Evolutionary conservation across 352 stramenopile genomes (phyloP).

Genomic region (Globisporangium nunn): DNA sequence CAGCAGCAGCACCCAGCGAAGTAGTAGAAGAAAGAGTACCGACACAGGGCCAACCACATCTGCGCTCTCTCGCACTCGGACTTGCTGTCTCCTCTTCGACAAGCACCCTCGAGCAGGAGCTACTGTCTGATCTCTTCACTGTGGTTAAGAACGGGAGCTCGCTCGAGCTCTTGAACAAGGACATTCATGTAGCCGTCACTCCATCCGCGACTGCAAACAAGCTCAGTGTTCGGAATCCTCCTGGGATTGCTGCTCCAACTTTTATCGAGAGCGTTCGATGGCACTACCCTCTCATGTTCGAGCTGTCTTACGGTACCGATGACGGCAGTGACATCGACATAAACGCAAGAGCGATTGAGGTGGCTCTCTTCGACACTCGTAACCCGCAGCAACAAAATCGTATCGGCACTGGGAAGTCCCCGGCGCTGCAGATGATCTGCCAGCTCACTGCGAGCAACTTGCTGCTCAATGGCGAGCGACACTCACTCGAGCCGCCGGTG

Average conservation of each 20-base stretch:
- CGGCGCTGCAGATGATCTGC: slow-evolving; percentile 5
- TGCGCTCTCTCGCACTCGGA: slow-evolving; percentile 1
- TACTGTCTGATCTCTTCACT: slow-evolving; percentile 4
- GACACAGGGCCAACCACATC: not conserved
- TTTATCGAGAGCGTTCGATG: slow-evolving; percentile 15
- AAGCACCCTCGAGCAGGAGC: not conserved
- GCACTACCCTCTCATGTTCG: slow-evolving; percentile 23
- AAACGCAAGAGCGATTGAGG: slow-evolving; percentile 5
- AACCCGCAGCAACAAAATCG: slow-evolving; percentile 8
- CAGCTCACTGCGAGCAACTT: not conserved
- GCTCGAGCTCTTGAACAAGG: not conserved
- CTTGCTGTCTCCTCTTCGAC: not conserved
- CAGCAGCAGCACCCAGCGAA: not conserved
- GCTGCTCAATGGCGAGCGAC: not conserved
- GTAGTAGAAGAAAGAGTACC: not conserved
- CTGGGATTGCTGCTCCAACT: slow-evolving; percentile 1
- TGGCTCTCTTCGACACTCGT: slow-evolving; percentile 23
- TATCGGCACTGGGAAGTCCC: slow-evolving; percentile 18
- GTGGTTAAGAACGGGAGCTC: not conserved
- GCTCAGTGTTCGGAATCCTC: not conserved
- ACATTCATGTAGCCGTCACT: slow-evolving; percentile 8
- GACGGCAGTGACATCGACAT: no score
- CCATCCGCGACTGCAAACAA: slow-evolving; percentile 4
- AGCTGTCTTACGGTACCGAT: not conserved
- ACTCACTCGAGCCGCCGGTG: slow-evolving; percentile 2